These are phyloP conservation scores for Carex littledalei DNA, from an alignment of 176 grass and related monocot genomes.

Conservation along the genomic window DNA sequence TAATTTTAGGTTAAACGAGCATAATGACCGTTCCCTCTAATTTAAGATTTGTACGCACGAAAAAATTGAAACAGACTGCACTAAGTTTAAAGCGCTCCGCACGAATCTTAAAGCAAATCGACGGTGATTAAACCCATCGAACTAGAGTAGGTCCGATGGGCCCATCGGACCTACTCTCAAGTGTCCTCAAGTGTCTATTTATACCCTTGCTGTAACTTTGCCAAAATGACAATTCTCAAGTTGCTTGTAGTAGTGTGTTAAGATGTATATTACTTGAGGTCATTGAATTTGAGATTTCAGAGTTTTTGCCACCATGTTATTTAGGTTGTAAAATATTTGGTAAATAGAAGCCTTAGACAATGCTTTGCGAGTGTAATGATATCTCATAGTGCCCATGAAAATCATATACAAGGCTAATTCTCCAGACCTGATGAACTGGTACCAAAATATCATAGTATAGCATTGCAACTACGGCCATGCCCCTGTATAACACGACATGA, in stretches of 20 bases:
- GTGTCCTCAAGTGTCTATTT: too few relatives aligned
- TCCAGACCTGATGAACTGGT: not conserved
- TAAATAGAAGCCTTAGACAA: not conserved
- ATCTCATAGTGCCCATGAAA: too few relatives aligned
- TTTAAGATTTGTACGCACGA: too few relatives aligned
- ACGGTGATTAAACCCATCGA: too few relatives aligned
- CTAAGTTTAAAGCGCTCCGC: too few relatives aligned
- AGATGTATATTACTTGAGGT: not conserved
- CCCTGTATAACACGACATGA: not conserved
- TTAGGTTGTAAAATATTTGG: not conserved
- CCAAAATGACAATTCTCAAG: not conserved
- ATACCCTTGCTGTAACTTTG: not conserved
- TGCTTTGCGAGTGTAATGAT: too few relatives aligned
- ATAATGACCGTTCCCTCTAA: too few relatives aligned
- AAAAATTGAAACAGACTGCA: too few relatives aligned
- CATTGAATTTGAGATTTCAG: not conserved
- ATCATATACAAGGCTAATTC: not conserved
- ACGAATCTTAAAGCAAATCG: too few relatives aligned
- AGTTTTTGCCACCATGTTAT: not conserved
- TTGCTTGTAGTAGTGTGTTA: not conserved
- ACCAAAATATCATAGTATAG: slow-evolving; percentile 1
- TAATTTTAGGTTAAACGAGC: too few relatives aligned
- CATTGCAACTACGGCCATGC: not conserved
- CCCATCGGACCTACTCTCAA: too few relatives aligned
- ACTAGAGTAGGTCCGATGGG: too few relatives aligned